Percentiles rank a stretch among this genome's conserved stretches.
Evolutionary conservation across 495 filamentous ascomycete genomes (phyloP).

Genomic region (Penicillium diatomitis): DNA sequence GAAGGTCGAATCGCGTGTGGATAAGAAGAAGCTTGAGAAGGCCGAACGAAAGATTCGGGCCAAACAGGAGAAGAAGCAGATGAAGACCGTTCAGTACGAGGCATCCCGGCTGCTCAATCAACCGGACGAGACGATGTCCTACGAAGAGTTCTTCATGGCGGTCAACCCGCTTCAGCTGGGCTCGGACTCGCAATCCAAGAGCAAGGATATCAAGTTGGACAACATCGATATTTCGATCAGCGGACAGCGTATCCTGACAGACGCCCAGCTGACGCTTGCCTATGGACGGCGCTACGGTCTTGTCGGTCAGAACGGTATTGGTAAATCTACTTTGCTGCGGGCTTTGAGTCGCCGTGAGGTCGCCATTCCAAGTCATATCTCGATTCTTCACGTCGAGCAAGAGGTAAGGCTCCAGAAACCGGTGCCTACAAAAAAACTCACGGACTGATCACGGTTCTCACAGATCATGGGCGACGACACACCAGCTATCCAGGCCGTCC

Average conservation of each 20-base stretch:
- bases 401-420: constrained; percentile 49
- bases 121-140: constrained; percentile 76
- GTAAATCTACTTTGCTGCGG: constrained; percentile 90
- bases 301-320: constrained; percentile 98
- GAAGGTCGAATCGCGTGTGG: constrained; percentile 95
- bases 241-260: constrained; percentile 78
- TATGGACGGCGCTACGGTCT: constrained; percentile 94
- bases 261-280: constrained; percentile 81
- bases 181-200: constrained; percentile 64
- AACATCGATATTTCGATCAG: constrained; percentile 89
- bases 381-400: constrained; percentile 98
- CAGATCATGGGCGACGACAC: constrained; percentile 96
- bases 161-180: constrained; percentile 94
- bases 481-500: constrained; percentile 84
- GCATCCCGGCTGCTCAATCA: constrained; percentile 82
- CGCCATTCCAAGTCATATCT: constrained; percentile 90
- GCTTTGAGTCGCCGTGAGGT: constrained; percentile 91
- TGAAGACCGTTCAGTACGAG: constrained; percentile 98
- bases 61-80: constrained; percentile 96
- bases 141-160: constrained; percentile 99
- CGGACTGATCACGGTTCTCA: constrained; percentile 3
- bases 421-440: not conserved
- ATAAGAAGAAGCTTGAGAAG: constrained; percentile 99
- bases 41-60: constrained; percentile 95
- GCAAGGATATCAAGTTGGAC: constrained; percentile 98